phyloP scores from a whole-genome alignment of 495 filamentous ascomycete species.

The Lophiostoma macrostomum region DNA sequence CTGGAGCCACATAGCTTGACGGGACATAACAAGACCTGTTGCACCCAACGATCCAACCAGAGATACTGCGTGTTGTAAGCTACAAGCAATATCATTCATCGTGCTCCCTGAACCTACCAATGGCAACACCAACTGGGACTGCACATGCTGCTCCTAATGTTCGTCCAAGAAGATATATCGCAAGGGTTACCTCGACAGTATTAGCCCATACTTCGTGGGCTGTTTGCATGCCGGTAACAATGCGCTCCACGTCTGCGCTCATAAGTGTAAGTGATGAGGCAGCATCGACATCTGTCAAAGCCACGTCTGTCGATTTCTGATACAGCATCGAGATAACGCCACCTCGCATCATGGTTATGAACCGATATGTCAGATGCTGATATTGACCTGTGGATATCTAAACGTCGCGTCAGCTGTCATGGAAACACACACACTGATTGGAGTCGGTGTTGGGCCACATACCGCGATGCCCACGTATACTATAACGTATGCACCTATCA shows the following conservation, averaged over 20 bases:
- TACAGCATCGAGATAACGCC: conserved; percentile 58
- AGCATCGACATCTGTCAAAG: conserved; percentile 46
- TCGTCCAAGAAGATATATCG: conserved; percentile 55
- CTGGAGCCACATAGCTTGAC: conserved; percentile 51
- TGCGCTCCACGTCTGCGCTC: conserved; percentile 50
- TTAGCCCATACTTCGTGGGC: conserved; percentile 54
- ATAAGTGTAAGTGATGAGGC: conserved; percentile 60
- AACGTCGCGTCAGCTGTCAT: not conserved
- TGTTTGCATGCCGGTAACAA: conserved; percentile 39
- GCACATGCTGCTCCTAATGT: conserved; percentile 56
- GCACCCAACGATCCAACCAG: conserved; percentile 46
- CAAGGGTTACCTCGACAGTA: conserved; percentile 56
- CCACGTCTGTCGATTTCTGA: conserved; percentile 48
- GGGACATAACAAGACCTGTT: conserved; percentile 46
- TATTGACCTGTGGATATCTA: conserved; percentile 48
- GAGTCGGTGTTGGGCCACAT: not conserved
- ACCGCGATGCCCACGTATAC: conserved; percentile 63
- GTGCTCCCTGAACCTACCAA: conserved; percentile 31
- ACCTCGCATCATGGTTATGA: conserved; percentile 59
- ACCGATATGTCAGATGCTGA: conserved; percentile 56
- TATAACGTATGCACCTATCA: conserved; percentile 62
- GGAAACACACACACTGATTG: too few species aligned
- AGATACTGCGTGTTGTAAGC: conserved; percentile 26
- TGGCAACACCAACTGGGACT: conserved; percentile 46
- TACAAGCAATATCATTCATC: not conserved